phyloP scores from a whole-genome alignment of 345 rosid species.

The Passiflora organensis region DNA sequence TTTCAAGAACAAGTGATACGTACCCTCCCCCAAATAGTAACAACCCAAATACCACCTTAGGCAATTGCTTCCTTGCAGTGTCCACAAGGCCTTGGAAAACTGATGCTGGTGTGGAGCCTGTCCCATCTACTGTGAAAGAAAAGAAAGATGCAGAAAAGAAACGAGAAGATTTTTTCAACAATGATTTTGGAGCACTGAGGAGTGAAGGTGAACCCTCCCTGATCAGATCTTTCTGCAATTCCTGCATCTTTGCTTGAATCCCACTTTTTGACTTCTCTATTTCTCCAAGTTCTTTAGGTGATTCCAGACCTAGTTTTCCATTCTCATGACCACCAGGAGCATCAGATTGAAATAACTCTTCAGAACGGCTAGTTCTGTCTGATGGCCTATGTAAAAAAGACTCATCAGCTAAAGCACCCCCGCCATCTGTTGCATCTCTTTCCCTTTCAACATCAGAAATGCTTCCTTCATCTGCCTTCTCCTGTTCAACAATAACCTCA shows the following conservation, averaged over 20 bases:
- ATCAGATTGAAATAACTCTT: slow-evolving; percentile 40
- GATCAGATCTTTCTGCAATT: slow-evolving; percentile 60
- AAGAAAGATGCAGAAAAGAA: slow-evolving; percentile 97
- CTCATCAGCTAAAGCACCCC: slow-evolving; percentile 33
- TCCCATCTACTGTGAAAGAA: slow-evolving; percentile 70
- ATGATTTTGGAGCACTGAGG: slow-evolving; percentile 61
- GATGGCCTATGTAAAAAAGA: slow-evolving; percentile 36
- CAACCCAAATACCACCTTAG: slow-evolving; percentile 69
- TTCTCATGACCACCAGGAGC: slow-evolving; percentile 54
- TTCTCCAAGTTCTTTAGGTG: slow-evolving; percentile 55
- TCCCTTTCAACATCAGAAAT: slow-evolving; percentile 36
- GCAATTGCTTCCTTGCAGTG: slow-evolving; percentile 63
- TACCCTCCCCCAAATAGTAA: slow-evolving; percentile 86
- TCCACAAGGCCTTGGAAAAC: slow-evolving; percentile 68
- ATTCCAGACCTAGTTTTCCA: slow-evolving; percentile 45
- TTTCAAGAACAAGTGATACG: slow-evolving; percentile 20
- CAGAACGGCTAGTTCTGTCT: slow-evolving; percentile 40
- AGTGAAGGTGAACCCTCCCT: slow-evolving; percentile 51
- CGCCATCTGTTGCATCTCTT: slow-evolving; percentile 35
- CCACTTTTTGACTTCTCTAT: slow-evolving; percentile 53
- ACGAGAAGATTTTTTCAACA: slow-evolving; percentile 83
- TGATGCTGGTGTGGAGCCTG: slow-evolving; percentile 55
- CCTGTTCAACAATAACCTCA: slow-evolving; percentile 41
- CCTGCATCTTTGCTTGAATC: slow-evolving; percentile 60
- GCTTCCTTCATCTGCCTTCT: slow-evolving; percentile 25